Percentiles rank a stretch among this genome's conserved stretches.
Conservation (phyloP, 148 eudicot genomes). For the Camellia sinensis region DNA sequence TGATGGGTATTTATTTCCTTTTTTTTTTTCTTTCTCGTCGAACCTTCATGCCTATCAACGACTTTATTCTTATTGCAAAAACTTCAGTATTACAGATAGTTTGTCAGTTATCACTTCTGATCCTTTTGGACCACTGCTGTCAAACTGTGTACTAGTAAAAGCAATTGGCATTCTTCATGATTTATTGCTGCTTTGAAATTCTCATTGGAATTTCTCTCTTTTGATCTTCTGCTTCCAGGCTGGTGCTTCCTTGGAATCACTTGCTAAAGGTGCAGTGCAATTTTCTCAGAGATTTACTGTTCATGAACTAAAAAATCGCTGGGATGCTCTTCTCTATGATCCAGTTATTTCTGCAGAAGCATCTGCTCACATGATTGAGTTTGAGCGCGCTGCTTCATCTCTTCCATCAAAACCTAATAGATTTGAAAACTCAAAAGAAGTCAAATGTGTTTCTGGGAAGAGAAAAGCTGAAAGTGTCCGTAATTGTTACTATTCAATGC, state of each 20-base stretch:
- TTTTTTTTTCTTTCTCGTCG: neutral
- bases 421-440: slow-evolving; percentile 38
- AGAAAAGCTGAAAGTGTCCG: slow-evolving; percentile 55
- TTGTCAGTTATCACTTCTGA: neutral
- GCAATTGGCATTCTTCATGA: neutral
- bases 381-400: slow-evolving; percentile 33
- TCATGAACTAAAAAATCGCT: slow-evolving; percentile 60
- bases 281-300: slow-evolving; percentile 58
- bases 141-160: neutral
- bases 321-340: slow-evolving; percentile 62
- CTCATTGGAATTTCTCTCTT: neutral
- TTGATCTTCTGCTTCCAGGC: slow-evolving; percentile 29
- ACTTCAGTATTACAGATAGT: neutral
- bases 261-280: slow-evolving; percentile 71
- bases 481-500: slow-evolving; percentile 50
- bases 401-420: slow-evolving; percentile 25
- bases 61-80: neutral
- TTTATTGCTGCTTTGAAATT: neutral
- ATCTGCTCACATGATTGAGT: slow-evolving; percentile 44
- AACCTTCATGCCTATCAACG: neutral
- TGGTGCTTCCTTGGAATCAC: slow-evolving; percentile 80
- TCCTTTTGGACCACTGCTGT: neutral
- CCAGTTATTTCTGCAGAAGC: slow-evolving; percentile 50
- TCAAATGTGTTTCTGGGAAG: slow-evolving; percentile 31
- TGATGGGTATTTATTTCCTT: neutral